Evolutionary conservation across 805 yeast genomes (phyloP).

Genomic region (Wickerhamiella azymoides): DNA sequence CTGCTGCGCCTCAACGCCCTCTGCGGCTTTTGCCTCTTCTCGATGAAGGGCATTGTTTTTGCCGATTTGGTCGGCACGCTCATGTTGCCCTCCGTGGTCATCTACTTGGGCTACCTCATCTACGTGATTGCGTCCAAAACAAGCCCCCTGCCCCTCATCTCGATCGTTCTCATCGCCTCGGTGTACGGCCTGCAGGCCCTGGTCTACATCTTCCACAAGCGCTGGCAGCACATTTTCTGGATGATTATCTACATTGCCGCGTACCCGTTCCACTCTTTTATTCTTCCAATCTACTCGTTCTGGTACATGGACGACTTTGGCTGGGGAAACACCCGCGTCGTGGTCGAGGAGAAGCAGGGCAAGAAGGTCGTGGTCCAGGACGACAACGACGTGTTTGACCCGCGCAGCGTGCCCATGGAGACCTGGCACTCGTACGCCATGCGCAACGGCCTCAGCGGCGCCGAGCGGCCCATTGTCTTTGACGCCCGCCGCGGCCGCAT

Average conservation of each 20-base stretch:
- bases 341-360: slow-evolving; percentile 40
- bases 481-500: slow-evolving; percentile 25
- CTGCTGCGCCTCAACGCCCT: slow-evolving; percentile 40
- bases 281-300: slow-evolving; percentile 44
- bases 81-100: slow-evolving; percentile 45
- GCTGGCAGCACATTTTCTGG: slow-evolving; percentile 38
- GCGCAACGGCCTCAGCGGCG: slow-evolving; percentile 27
- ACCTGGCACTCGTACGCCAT: slow-evolving; percentile 28
- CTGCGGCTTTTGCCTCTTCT: slow-evolving; percentile 48
- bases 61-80: slow-evolving; percentile 46
- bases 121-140: slow-evolving; percentile 36
- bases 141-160: slow-evolving; percentile 37
- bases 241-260: slow-evolving; percentile 44
- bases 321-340: slow-evolving; percentile 53
- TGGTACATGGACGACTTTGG: slow-evolving; percentile 55
- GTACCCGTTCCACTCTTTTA: slow-evolving; percentile 48
- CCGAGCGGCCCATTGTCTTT: slow-evolving; percentile 25
- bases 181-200: slow-evolving; percentile 48
- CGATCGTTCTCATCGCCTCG: slow-evolving; percentile 41
- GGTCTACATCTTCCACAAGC: slow-evolving; percentile 35
- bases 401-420: slow-evolving; percentile 26
- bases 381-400: slow-evolving; percentile 26
- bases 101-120: slow-evolving; percentile 39
- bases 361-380: slow-evolving; percentile 29
- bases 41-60: slow-evolving; percentile 46